phyloP scores from a whole-genome alignment of 768 basidiomycete species.

The Astraeus odoratus region DNA sequence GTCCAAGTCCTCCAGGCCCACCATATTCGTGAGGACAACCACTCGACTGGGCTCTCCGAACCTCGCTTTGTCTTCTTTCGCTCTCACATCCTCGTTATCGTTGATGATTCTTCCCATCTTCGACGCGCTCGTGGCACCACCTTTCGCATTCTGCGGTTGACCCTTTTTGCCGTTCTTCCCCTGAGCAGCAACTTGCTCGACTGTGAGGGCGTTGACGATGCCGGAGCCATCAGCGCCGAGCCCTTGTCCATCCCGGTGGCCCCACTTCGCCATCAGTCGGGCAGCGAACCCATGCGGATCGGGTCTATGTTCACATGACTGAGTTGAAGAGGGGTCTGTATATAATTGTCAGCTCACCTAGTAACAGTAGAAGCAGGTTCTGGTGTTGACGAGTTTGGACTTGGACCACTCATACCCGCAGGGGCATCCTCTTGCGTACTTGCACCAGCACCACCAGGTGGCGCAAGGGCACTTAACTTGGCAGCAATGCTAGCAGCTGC shows the following conservation, averaged over 20 bases:
- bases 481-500: conserved; percentile 83
- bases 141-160: conserved; percentile 31
- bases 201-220: conserved; percentile 82
- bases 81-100: conserved; percentile 77
- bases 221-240: conserved; percentile 79
- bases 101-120: conserved; percentile 89
- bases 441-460: conserved; percentile 16
- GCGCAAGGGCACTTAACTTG: conserved; percentile 51
- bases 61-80: conserved; percentile 67
- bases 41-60: conserved; percentile 90
- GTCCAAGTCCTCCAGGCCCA: conserved; percentile 73
- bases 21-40: conserved; percentile 87
- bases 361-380: conserved; percentile 28
- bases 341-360: neutral
- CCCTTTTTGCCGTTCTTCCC: conserved; percentile 32
- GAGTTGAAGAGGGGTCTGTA: neutral
- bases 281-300: conserved; percentile 75
- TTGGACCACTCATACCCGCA: conserved; percentile 14
- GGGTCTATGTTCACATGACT: conserved; percentile 25
- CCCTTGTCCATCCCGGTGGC: conserved; percentile 90
- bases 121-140: conserved; percentile 39
- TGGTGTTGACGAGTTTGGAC: conserved; percentile 19
- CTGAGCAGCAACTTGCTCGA: conserved; percentile 53
- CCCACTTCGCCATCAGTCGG: conserved; percentile 93
- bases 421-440: conserved; percentile 2